Evolutionary conservation across 2,329 filamentous ascomycete genomes (phyloP), one percentile per base, ranked within the genome.

Genomic region (Boeremia exigua): DNA sequence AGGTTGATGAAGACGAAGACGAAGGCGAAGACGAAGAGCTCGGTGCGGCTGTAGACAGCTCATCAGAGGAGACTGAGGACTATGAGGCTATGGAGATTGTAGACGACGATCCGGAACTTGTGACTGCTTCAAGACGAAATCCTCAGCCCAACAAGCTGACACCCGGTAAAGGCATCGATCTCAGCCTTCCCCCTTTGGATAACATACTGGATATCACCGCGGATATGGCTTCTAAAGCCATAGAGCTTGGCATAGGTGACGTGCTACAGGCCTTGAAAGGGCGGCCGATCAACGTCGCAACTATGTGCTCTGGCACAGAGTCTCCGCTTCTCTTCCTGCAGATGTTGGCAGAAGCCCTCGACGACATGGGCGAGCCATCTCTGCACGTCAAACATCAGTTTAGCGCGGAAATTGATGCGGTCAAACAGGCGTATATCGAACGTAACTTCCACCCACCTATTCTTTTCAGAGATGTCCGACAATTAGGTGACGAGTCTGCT

Each of bases 231-330:
- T 49, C 59, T 0, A 79, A 74, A 39, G 78, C 75, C 62, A 9
- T 71, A 2, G 11, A 53, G 1, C 59, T 66, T 8, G 71, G 72
- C 10, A 62, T 82, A 9, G 46, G 66, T 28, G 52, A 77, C 46
- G 71, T 77, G 1, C 37, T 80, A 1, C 27, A 68, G 2, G 61
- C 73, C 44, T 60, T 80, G 1, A 65, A 72, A 8, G 67, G 67
- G 2, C 68, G 77, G 6, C 67, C 77, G 4, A 62, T 89, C 0
- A 74, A 81, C 8, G 78, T 92, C 25, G 89, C 82, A 0, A 94
- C 90, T 0, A 85, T 92, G 78, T 93, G 89, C 69, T 92, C 89
- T 1, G 90, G 90, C 0, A 93, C 90, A 0, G 90, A 94, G 62
- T 86, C 86, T 4, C 90, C 90, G 0, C 75, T 94, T 2, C 78